Conservation (phyloP, 495 filamentous ascomycete species). For the Paragyromitra xinjiangensis region DNA sequence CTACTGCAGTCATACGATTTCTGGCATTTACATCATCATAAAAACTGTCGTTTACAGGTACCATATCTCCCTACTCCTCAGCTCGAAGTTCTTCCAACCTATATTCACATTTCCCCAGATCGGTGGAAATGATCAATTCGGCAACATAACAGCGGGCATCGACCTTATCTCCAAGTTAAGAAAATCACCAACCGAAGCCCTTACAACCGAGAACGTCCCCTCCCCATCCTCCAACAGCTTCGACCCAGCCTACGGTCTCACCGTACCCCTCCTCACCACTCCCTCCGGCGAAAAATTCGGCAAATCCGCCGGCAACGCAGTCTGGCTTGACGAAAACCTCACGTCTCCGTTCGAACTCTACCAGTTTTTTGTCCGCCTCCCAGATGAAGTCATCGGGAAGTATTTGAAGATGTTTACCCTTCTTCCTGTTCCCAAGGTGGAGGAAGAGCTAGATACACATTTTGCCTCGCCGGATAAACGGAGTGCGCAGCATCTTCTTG, state of each 20-base stretch:
- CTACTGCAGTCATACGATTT: slow-evolving; percentile 97
- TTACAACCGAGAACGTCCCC: background rate
- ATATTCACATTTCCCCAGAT: slow-evolving; percentile 70
- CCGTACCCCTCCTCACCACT: slow-evolving; percentile 87
- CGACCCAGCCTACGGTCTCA: slow-evolving; percentile 76
- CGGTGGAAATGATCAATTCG: slow-evolving; percentile 93
- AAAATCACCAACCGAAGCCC: background rate
- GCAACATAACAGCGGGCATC: slow-evolving; percentile 92
- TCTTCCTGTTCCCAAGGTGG: slow-evolving; percentile 72
- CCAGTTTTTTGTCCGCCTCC: slow-evolving; percentile 83
- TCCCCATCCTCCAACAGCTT: slow-evolving; percentile 58
- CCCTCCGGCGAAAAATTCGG: slow-evolving; percentile 89
- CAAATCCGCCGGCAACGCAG: slow-evolving; percentile 91
- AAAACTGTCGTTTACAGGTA: slow-evolving; percentile 60
- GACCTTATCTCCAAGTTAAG: slow-evolving; percentile 67
- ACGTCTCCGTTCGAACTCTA: slow-evolving; percentile 88
- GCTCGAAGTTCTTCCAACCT: background rate
- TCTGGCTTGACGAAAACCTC: slow-evolving; percentile 87
- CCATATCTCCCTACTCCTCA: background rate
- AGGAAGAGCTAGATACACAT: slow-evolving; percentile 72
- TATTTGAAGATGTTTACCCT: slow-evolving; percentile 94
- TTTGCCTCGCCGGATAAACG: slow-evolving; percentile 71
- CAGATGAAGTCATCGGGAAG: slow-evolving; percentile 79
- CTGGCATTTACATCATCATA: slow-evolving; percentile 76
- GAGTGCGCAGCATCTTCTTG: slow-evolving; percentile 80